Conservation (phyloP, 805 yeast genomes). For the Candida nanaspora region DNA sequence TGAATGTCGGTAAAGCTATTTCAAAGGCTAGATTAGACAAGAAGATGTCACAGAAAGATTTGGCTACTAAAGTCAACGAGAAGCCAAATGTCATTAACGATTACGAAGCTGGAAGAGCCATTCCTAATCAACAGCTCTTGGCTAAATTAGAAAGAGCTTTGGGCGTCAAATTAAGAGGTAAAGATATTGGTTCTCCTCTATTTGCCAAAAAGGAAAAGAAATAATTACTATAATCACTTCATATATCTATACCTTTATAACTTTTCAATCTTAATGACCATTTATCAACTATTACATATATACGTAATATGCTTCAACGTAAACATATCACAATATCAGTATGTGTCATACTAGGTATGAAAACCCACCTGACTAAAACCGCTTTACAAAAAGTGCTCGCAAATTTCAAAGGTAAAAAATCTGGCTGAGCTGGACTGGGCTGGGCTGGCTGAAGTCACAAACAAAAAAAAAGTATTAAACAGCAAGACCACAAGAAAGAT, state of each 20-base stretch:
- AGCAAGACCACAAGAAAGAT: too few species aligned
- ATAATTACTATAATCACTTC: not conserved
- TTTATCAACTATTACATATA: too few species aligned
- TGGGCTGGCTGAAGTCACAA: too few species aligned
- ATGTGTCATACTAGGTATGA: too few species aligned
- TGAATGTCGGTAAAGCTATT: conserved; percentile 81
- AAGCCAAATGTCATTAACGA: conserved; percentile 94
- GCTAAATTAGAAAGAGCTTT: conserved; percentile 89
- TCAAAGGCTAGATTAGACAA: conserved; percentile 81
- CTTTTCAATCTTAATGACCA: too few species aligned
- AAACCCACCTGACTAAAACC: too few species aligned
- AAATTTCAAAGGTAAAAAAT: too few species aligned
- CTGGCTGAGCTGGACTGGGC: too few species aligned
- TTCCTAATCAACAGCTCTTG: conserved; percentile 91
- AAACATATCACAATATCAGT: too few species aligned
- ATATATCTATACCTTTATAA: not conserved
- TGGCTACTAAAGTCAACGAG: conserved; percentile 92
- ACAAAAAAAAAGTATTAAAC: too few species aligned
- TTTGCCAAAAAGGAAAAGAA: conserved; percentile 45
- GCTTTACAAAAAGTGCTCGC: too few species aligned
- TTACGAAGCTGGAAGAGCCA: conserved; percentile 94
- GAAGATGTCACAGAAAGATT: conserved; percentile 87
- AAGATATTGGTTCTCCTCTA: conserved; percentile 88
- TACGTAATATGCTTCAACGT: too few species aligned
- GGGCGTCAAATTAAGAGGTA: conserved; percentile 94